Evolutionary conservation across 176 grass and related monocot species (phyloP), one percentile per base, ranked within the genome.

Genomic region (Zizania latifolia): DNA sequence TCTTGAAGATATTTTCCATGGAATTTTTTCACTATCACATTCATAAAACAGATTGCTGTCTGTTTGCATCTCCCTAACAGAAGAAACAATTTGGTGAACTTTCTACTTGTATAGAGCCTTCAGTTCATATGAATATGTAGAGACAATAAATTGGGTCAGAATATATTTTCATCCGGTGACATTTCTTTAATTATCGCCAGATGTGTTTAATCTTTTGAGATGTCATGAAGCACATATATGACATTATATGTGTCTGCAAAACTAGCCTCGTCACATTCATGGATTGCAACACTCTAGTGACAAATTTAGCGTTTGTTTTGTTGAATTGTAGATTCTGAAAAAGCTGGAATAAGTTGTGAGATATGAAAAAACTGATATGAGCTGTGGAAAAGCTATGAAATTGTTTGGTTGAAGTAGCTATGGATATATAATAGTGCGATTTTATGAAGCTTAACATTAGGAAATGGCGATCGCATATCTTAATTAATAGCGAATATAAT

Each of bases 271-370:
- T 65, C 6, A 17, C 23, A 22, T 39, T 48, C 23, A 13, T 68
- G 16, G 28, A 81, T 70, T 19, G 72, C 16, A 81, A 70, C 44
- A 16, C 37, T 75, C 39, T 40, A 55, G 72, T 63, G 26, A 31
- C 78, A 70, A 63, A 40, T 24, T 74, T 38, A 38, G n/a, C n/a
- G n/a, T n/a, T n/a, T n/a, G n/a, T n/a, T n/a, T n/a, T n/a, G n/a
- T n/a, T n/a, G n/a, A n/a, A n/a, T n/a, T n/a, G n/a, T n/a, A n/a
- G n/a, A n/a, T n/a, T n/a, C n/a, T n/a, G n/a, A n/a, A n/a, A n/a
- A n/a, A n/a, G n/a, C n/a, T n/a, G n/a, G n/a, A n/a, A n/a, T n/a
- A n/a, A n/a, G n/a, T n/a, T n/a, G n/a, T n/a, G n/a, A n/a, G n/a
- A n/a, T n/a, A n/a, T n/a, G n/a, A n/a, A n/a, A n/a, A n/a, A n/a